Evolutionary conservation across 1,139 yeast species (phyloP), one percentile per base, ranked within the genome.

Genomic region (Saccharomycopsis crataegensis): DNA sequence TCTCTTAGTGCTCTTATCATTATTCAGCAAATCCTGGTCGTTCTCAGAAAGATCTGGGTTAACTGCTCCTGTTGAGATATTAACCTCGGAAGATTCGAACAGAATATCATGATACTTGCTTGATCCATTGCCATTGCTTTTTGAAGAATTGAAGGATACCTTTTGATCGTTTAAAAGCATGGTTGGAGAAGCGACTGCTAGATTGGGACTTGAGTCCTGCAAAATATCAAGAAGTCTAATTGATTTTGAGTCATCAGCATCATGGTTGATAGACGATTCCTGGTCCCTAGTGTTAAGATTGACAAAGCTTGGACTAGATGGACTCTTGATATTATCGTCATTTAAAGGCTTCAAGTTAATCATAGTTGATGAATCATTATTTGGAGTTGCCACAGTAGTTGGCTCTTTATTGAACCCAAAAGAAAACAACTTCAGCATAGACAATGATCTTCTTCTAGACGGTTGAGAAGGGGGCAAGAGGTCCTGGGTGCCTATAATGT

Each of bases 371-470:
- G 45, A 16, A 16, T 42, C 12, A 22, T 16, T 22, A 16, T 12
- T 17, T 14, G 17, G 48, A 38, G 14, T n/a, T 8, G 8, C 14
- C 55, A 52, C 42, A 36, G 34, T 11, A 51, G 53, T 7, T 58
- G 50, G 52, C 43, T 46, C 32, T 36, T 51, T 8, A 50, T 59
- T 11, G 55, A 49, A 46, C 1, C 64, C 65, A 53, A 65, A 64
- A 48, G 56, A 62, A 50, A 65, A 57, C 14, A 65, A 55, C 50
- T 59, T 64, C 6, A 65, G 63, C 14, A 65, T 51, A 0, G 67
- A 64, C 48, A 62, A 51, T 3, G 68, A 65, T 50, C 68, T 58
- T 12, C 60, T 50, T 53, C 67, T 58, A 6, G 59, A 50, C 32
- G 60, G 60, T 5, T 63, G 55, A 8, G 57, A 44, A 5, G 62